Conservation (phyloP, 2,329 filamentous ascomycete genomes). For the Scleromitrula shiraiana region DNA sequence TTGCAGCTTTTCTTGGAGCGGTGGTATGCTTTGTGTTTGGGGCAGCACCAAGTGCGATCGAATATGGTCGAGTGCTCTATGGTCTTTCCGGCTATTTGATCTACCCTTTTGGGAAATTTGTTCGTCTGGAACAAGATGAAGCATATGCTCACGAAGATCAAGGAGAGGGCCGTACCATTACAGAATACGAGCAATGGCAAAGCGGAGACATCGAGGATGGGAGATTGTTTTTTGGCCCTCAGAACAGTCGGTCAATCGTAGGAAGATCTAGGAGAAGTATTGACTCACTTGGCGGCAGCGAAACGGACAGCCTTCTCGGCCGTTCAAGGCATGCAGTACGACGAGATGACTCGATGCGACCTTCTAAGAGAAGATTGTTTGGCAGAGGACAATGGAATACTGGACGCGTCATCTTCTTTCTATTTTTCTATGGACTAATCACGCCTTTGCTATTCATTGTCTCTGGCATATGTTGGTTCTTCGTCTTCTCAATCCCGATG, state of each 20-base stretch:
- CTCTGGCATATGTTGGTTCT: slow-evolving; percentile 84
- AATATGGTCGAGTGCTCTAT: slow-evolving; percentile 79
- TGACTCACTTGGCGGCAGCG: slow-evolving; percentile 66
- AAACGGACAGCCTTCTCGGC: slow-evolving; percentile 84
- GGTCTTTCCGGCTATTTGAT: slow-evolving; percentile 81
- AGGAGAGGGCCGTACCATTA: slow-evolving; percentile 92
- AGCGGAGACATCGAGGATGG: slow-evolving; percentile 94
- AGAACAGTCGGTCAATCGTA: slow-evolving; percentile 64
- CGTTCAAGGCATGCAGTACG: slow-evolving; percentile 45
- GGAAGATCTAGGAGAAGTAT: slow-evolving; percentile 82
- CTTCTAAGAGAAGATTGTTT: slow-evolving; percentile 77
- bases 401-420: slow-evolving; percentile 89
- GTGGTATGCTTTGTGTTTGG: slow-evolving; percentile 72
- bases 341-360: slow-evolving; percentile 34
- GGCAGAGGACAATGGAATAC: slow-evolving; percentile 94
- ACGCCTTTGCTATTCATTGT: slow-evolving; percentile 80
- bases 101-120: slow-evolving; percentile 95
- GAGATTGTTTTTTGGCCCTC: slow-evolving; percentile 87
- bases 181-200: slow-evolving; percentile 99
- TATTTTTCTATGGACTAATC: slow-evolving; percentile 91
- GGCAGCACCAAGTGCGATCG: slow-evolving; percentile 69
- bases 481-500: slow-evolving; percentile 98
- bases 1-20: slow-evolving; percentile 66
- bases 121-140: slow-evolving; percentile 88
- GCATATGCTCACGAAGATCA: slow-evolving; percentile 91